Percentiles rank a stretch among this genome's conserved stretches.
Conservation (phyloP, 2,329 filamentous ascomycete species). For the Rhexocercosporidium sp. region DNA sequence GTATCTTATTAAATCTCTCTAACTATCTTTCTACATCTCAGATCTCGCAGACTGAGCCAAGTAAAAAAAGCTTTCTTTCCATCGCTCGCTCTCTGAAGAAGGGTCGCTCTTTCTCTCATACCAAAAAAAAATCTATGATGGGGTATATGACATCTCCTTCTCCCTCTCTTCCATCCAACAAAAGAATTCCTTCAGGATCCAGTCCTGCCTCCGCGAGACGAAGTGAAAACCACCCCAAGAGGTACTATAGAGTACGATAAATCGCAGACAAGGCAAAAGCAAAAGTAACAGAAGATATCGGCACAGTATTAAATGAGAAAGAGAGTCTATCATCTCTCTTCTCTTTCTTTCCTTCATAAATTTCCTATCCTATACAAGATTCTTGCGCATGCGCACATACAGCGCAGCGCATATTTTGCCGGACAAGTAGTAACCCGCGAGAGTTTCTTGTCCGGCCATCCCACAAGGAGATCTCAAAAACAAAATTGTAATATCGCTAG, state of each 20-base stretch:
- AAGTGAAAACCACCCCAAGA: too few relatives aligned
- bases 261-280: neutral
- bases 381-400: neutral
- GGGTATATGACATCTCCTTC: conserved; percentile 26
- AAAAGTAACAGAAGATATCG: conserved; percentile 8
- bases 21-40: neutral
- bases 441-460: conserved; percentile 21
- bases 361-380: conserved; percentile 32
- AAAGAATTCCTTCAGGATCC: conserved; percentile 24
- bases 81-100: neutral
- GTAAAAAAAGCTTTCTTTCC: neutral
- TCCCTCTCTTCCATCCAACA: conserved; percentile 2
- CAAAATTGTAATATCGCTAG: conserved; percentile 13
- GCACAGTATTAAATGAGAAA: conserved; percentile 11
- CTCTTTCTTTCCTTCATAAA: conserved; percentile 14
- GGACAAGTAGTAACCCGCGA: conserved; percentile 25
- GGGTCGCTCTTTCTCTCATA: conserved; percentile 19
- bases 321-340: neutral
- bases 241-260: too few relatives aligned
- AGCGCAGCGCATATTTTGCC: neutral
- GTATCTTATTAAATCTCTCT: conserved; percentile 20
- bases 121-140: conserved; percentile 25
- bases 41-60: conserved; percentile 11
- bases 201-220: too few relatives aligned
- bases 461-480: conserved; percentile 21